These are phyloP conservation scores for Phytophthora ramorum DNA, from an alignment of 352 stramenopile genomes.

Conservation along the genomic window DNA sequence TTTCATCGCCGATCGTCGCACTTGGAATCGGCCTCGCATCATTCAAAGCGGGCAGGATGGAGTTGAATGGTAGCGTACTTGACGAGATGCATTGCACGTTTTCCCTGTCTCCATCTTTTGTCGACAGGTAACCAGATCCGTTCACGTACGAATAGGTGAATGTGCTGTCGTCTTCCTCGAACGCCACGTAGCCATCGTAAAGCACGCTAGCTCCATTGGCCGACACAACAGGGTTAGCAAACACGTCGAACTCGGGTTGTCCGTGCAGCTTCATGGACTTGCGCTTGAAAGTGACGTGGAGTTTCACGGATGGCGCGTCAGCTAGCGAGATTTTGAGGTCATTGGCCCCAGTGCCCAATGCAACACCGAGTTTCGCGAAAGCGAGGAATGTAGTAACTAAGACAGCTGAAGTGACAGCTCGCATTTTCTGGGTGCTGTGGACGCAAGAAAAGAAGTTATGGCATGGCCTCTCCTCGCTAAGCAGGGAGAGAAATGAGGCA, in stretches of 20 bases:
- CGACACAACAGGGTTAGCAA: background rate
- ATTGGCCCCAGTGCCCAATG: no score
- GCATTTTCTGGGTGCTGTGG: no score
- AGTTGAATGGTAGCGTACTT: conserved; percentile 10
- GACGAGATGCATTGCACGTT: conserved; percentile 11
- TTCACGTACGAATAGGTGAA: conserved; percentile 26
- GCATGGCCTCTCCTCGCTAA: no score
- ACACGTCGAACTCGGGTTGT: background rate
- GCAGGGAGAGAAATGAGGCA: no score
- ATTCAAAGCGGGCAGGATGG: conserved; percentile 7
- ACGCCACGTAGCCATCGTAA: no score
- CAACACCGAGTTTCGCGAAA: no score
- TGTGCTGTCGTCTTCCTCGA: conserved; percentile 3
- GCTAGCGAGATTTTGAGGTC: no score
- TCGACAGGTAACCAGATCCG: conserved; percentile 12
- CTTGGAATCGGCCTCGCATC: conserved; percentile 4
- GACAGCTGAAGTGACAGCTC: no score
- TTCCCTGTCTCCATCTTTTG: background rate
- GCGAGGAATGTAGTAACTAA: no score
- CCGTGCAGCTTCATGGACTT: conserved; percentile 2
- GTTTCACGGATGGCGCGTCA: background rate
- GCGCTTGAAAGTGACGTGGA: background rate
- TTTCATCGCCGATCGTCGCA: background rate
- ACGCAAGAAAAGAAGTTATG: no score
- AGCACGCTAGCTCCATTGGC: no score